A percentile compares a stretch with the other conserved stretches of the same genome.
Conservation (phyloP, 1,139 yeast species). For the Yamadazyma jaroonii region DNA sequence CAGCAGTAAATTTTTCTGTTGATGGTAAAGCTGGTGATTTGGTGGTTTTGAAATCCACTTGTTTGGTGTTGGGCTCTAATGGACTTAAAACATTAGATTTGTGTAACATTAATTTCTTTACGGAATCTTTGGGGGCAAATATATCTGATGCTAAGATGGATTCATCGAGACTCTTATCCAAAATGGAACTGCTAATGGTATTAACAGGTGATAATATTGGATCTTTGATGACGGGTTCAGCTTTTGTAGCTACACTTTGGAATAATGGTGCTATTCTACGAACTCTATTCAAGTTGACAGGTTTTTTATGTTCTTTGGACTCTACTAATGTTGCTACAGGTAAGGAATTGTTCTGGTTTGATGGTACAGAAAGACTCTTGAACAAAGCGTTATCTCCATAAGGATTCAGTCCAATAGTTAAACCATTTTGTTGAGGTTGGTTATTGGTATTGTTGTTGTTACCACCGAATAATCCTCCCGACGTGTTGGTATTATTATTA, state of each 20-base stretch:
- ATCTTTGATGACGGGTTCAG: slow-evolving; percentile 6
- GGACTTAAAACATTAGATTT: slow-evolving; percentile 24
- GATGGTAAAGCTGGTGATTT: slow-evolving; percentile 6
- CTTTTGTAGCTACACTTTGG: slow-evolving; percentile 16
- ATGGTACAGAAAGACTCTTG: slow-evolving; percentile 35
- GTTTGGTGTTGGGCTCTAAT: slow-evolving; percentile 12
- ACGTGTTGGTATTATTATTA: slow-evolving; percentile 7
- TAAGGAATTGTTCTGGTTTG: slow-evolving; percentile 15
- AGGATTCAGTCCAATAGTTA: slow-evolving; percentile 60
- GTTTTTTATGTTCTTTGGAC: slow-evolving; percentile 45
- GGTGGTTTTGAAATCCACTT: slow-evolving; percentile 33
- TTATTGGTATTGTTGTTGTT: slow-evolving; percentile 15
- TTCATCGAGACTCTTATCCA: slow-evolving; percentile 50
- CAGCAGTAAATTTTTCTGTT: slow-evolving; percentile 14
- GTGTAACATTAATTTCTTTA: slow-evolving; percentile 57
- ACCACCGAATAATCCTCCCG: slow-evolving; percentile 20
- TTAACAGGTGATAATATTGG: slow-evolving; percentile 9
- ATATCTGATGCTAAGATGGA: slow-evolving; percentile 72
- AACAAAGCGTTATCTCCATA: slow-evolving; percentile 71
- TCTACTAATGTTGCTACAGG: slow-evolving; percentile 56
- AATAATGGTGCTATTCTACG: slow-evolving; percentile 57
- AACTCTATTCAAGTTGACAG: slow-evolving; percentile 57
- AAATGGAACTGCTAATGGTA: slow-evolving; percentile 10
- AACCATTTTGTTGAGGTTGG: slow-evolving; percentile 22
- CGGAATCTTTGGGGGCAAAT: slow-evolving; percentile 61